Base-by-base conservation (phyloP, 2,329 filamentous ascomycete species). In the Verticillium isaacii region DNA sequence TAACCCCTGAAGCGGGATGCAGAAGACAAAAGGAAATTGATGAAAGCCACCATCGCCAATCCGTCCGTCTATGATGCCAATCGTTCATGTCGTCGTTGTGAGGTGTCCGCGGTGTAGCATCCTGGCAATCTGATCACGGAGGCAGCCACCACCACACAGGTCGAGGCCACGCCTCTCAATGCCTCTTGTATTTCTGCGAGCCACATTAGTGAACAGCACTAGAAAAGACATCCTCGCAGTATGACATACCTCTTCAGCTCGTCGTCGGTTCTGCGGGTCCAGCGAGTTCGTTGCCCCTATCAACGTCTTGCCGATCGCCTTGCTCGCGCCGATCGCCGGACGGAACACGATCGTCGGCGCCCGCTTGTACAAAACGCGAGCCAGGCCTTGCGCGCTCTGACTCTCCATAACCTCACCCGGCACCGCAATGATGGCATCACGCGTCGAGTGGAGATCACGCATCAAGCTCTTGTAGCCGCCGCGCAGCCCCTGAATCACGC, bases 321-420 rank as follows among this genome's bases (percentile, higher is more conserved):
- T 94, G 39, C 89, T 92, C 8, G 93, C 92, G 0, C 94, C 96
- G 69, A 98, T 92, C 3, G 93, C 92, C 8, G 95, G 95, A 61
- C 93, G 82, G 67, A 99, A 86, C 59, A 99, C 90, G 23, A 98
- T 92, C 0, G 93, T 97, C n/a, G 95, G 95, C 34, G 93, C 93
- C 68, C 91, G 86, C 73, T 85, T 89, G 64, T 89, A 82, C 19
- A 99, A 87, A 1, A 90, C 93, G 69, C 81, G 87, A 15, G 92
- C 92, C 1, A 91, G 92, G 2, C 91, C 92, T 52, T 88, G 86
- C 1, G 94, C 93, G 63, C 87, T 93, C 25, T 87, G 85, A 69
- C 90, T 93, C 70, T 97, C 93, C 81, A 96, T 89, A 1, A 96
- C 86, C 72, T 98, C 94, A 0, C 90, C 91, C 0, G 95, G 94